These are phyloP conservation scores for Leccinum obscurum DNA, from an alignment of 768 basidiomycete genomes.

Conservation along the genomic window DNA sequence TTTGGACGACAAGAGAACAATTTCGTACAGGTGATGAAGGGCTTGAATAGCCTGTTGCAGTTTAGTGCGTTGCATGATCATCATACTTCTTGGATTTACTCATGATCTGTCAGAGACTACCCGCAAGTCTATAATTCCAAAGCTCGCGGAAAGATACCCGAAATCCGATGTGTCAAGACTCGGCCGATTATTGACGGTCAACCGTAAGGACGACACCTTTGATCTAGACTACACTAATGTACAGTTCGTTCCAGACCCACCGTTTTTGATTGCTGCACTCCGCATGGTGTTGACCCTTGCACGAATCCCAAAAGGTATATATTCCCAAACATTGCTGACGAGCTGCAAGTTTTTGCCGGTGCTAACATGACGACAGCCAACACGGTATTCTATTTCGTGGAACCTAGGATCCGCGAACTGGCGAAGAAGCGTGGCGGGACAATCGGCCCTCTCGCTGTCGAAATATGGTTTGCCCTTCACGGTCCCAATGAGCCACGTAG, in stretches of 20 bases:
- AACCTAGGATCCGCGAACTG: constrained; percentile 16
- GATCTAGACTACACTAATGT: not conserved
- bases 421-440: constrained; percentile 8
- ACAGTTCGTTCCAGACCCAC: constrained; percentile 7
- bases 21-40: constrained; percentile 25
- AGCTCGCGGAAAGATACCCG: not conserved
- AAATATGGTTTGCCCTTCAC: constrained; percentile 18
- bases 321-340: not conserved
- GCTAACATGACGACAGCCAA: too few relatives aligned
- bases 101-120: constrained; percentile 10
- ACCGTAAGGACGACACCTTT: constrained; percentile 10
- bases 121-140: not conserved
- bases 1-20: not conserved
- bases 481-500: constrained; percentile 5
- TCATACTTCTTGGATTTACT: not conserved
- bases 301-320: constrained; percentile 18
- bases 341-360: not conserved
- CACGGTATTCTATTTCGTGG: constrained; percentile 6
- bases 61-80: constrained; percentile 13
- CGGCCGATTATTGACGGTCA: constrained; percentile 11
- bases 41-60: constrained; percentile 16
- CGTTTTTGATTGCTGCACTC: constrained; percentile 16
- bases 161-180: constrained; percentile 8
- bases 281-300: constrained; percentile 20
- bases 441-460: constrained; percentile 23